Percentiles rank a stretch among this genome's conserved stretches.
phyloP scores from a whole-genome alignment of 148 eudicot species.

The Persicaria tinctoria region DNA sequence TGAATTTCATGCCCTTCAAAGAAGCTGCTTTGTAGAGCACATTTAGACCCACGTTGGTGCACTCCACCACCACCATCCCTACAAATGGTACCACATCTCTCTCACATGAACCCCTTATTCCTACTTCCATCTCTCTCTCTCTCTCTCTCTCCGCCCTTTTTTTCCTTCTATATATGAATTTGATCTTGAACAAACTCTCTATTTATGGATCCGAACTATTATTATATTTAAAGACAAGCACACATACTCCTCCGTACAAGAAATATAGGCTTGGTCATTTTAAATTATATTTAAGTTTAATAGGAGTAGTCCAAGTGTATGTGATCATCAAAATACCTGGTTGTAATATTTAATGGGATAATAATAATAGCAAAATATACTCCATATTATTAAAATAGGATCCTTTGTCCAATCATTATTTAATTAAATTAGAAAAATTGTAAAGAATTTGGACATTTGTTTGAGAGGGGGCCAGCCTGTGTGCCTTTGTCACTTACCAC shows the following conservation, averaged over 20 bases:
- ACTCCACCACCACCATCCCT: slow-evolving; percentile 31
- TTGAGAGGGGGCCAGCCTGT: slow-evolving; percentile 6
- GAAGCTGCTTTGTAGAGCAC: slow-evolving; percentile 41
- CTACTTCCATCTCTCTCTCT: slow-evolving; percentile 16
- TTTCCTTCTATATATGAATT: no score
- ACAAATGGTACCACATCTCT: slow-evolving; percentile 31
- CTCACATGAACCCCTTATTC: not conserved
- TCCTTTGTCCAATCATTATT: not conserved
- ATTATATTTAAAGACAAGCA: not conserved
- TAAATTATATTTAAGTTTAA: not conserved
- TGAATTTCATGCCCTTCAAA: slow-evolving; percentile 31
- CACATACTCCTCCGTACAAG: not conserved
- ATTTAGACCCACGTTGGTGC: slow-evolving; percentile 27
- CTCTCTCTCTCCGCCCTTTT: not conserved
- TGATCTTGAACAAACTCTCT: no score
- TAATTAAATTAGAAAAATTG: slow-evolving; percentile 4
- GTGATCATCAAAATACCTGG: slow-evolving; percentile 5
- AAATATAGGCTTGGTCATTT: not conserved
- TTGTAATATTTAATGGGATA: not conserved
- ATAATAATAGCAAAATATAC: not conserved
- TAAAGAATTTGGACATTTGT: not conserved
- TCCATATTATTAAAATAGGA: no score
- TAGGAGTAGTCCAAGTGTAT: not conserved
- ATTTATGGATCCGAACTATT: not conserved
- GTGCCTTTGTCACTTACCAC: slow-evolving; percentile 2